phyloP scores from a whole-genome alignment of 345 rosid species.

The Carallia brachiata region DNA sequence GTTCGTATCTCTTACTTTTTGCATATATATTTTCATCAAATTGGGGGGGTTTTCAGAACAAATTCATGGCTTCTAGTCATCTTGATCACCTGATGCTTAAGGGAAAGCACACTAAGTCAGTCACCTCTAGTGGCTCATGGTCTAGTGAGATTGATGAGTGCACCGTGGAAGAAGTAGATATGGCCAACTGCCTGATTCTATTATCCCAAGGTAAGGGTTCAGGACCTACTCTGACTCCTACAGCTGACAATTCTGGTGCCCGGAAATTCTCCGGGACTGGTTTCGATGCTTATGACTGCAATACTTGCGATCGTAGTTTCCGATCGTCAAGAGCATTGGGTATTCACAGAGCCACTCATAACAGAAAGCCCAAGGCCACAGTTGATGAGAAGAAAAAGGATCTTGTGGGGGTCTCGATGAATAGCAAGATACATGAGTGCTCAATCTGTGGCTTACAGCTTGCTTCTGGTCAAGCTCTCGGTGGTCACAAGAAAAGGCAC shows the following conservation, averaged over 20 bases:
- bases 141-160: conserved; percentile 37
- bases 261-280: conserved; percentile 44
- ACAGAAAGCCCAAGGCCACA: conserved; percentile 60
- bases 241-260: conserved; percentile 10
- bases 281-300: conserved; percentile 78
- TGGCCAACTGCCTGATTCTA: conserved; percentile 87
- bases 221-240: background rate
- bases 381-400: conserved; percentile 27
- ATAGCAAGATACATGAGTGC: conserved; percentile 69
- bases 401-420: conserved; percentile 5
- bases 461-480: conserved; percentile 91
- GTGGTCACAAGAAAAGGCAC: conserved; percentile 98
- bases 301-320: conserved; percentile 77
- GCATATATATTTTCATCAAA: background rate
- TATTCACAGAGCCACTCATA: conserved; percentile 83
- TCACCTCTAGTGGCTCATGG: conserved; percentile 46
- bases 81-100: conserved; percentile 34
- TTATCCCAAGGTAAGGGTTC: conserved; percentile 59
- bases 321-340: conserved; percentile 95
- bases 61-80: conserved; percentile 19
- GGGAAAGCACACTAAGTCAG: conserved; percentile 57
- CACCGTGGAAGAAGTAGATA: conserved; percentile 79
- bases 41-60: conserved; percentile 16
- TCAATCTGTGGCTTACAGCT: conserved; percentile 87
- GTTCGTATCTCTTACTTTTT: background rate